These are phyloP conservation scores for Microstegium vimineum DNA, from an alignment of 176 grass and related monocot genomes.

Conservation along the genomic window DNA sequence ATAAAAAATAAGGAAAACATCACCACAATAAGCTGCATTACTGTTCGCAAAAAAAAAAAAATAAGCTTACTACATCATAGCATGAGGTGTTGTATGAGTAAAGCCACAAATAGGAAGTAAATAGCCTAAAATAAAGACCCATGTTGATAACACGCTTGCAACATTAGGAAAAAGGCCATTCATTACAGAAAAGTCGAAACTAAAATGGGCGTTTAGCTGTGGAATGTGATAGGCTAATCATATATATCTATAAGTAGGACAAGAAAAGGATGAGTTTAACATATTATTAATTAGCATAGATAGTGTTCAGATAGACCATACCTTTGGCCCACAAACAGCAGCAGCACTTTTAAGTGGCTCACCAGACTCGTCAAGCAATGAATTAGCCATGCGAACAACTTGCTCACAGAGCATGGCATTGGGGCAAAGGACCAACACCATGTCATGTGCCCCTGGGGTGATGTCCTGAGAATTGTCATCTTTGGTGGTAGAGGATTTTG, in stretches of 20 bases:
- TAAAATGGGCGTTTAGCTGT: not conserved
- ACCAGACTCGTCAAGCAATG: conserved; percentile 62
- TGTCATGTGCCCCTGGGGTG: conserved; percentile 11
- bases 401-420: conserved; percentile 97
- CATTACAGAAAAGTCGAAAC: not conserved
- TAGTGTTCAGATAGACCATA: conserved; percentile 21
- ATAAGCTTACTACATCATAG: conserved; percentile 9
- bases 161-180: not conserved
- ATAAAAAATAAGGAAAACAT: conserved; percentile 20
- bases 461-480: conserved; percentile 27
- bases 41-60: too few species aligned
- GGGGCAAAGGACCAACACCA: conserved; percentile 67
- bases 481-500: conserved; percentile 25
- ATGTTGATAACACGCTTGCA: not conserved
- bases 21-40: conserved; percentile 31
- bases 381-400: conserved; percentile 81
- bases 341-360: conserved; percentile 62
- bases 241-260: not conserved
- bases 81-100: not conserved
- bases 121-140: conserved; percentile 9
- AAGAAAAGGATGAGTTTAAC: not conserved
- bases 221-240: not conserved
- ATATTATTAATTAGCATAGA: conserved; percentile 6
- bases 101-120: conserved; percentile 5
- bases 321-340: conserved; percentile 86